Base-by-base conservation (phyloP, 257 asterid species). In the Striga asiatica region DNA sequence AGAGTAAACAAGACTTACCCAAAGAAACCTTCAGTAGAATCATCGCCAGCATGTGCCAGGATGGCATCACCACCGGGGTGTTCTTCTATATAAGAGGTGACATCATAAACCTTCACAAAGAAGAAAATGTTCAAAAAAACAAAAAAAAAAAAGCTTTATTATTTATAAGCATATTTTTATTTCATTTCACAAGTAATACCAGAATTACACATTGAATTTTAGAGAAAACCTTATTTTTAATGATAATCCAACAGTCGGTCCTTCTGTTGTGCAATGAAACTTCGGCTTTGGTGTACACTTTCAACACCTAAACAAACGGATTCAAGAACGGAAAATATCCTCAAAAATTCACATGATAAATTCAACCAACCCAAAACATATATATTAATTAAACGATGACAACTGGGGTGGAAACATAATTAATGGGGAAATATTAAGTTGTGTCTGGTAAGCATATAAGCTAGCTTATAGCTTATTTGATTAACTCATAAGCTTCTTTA, bases 21-120 rank as follows among this genome's bases (percentile, higher is more conserved):
- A 1, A 49, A 89, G 72, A 89, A 92, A 16, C 99, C 95, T 67
- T 77, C 76, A 11, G 97, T 92, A 18, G 99, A 82, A 69, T 92
- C 99, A 58, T 79, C 91, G 60, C 99, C 97, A 27, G 95, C 97
- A 70, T 92, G 94, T 4, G 57, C 72, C 35, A 92, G 75, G 68
- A 92, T 92, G 61, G 94, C 97, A 70, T 92, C 95, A 41, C 99
- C 99, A 38, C 98, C 98, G 3, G 98, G 98, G 66, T 92, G 98
- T 66, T 84, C 97, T 74, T 92, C 98, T 7, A 92, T 94, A 27
- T 84, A 92, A 13, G 95, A 69, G 27, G 97, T 82, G 60, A 92
- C 94, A 76, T 92, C 99, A 31, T 78, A 92, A n/a, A n/a, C n/a
- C n/a, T n/a, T n/a, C n/a, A n/a, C n/a, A n/a, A n/a, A n/a, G n/a